Conservation (phyloP, 345 rosid genomes). For the Physaria fendleri region DNA sequence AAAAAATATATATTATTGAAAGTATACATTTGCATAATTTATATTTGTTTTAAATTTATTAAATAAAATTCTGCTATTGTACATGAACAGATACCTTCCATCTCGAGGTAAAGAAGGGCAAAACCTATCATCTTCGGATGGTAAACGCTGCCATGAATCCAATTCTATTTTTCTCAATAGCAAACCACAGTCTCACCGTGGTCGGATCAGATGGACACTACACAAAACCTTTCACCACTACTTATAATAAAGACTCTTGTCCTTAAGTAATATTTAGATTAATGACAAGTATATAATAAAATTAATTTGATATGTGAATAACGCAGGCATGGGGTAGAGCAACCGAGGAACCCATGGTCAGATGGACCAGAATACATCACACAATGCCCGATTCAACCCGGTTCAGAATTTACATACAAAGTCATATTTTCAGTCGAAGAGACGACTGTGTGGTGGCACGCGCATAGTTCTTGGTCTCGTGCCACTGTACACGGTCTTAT, state of each 20-base stretch:
- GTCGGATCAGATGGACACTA: constrained; percentile 44
- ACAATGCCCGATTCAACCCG: constrained; percentile 38
- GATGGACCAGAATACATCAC: constrained; percentile 39
- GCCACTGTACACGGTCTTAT: constrained; percentile 41
- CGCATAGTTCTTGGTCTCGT: constrained; percentile 36
- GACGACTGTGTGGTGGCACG: constrained; percentile 46
- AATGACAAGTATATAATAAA: not conserved
- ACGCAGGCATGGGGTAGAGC: constrained; percentile 40
- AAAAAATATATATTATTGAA: not conserved
- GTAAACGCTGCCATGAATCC: constrained; percentile 41
- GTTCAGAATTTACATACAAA: constrained; percentile 15
- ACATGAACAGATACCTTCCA: constrained; percentile 35
- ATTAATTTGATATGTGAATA: not conserved
- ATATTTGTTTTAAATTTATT: not conserved
- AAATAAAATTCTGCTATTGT: not conserved
- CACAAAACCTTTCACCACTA: constrained; percentile 34
- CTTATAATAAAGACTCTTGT: no score
- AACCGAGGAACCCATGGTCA: constrained; percentile 36
- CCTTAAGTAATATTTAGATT: no score
- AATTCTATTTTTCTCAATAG: constrained; percentile 34
- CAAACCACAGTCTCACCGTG: constrained; percentile 36
- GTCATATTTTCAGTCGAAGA: constrained; percentile 28
- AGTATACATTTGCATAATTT: not conserved
- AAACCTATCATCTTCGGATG: constrained; percentile 42
- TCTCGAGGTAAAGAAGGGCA: constrained; percentile 30